Conservation (phyloP, 805 yeast species). For the Wickerhamiella brachini region DNA sequence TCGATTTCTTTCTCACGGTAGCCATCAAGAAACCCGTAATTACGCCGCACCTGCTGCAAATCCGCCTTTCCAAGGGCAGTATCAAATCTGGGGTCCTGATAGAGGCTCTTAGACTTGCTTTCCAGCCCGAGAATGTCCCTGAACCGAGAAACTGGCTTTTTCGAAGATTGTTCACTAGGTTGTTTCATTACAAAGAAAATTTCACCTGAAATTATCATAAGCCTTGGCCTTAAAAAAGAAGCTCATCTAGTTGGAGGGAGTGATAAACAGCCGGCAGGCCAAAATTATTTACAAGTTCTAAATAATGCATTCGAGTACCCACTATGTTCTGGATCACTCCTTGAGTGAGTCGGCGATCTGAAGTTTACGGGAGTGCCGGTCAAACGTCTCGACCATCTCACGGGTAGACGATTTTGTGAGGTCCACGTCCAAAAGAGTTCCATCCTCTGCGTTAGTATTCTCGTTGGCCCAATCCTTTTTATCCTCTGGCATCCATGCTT, state of each 20-base stretch:
- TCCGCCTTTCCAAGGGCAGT: constrained; percentile 80
- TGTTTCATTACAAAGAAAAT: constrained; percentile 52
- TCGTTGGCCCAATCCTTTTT: too few relatives aligned
- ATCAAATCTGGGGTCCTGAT: constrained; percentile 81
- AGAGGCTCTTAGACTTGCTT: constrained; percentile 30
- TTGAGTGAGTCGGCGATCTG: constrained; percentile 43
- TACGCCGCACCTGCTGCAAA: constrained; percentile 46
- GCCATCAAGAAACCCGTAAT: constrained; percentile 76
- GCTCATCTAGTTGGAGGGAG: too few relatives aligned
- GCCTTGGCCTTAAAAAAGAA: too few relatives aligned
- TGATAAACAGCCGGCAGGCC: too few relatives aligned
- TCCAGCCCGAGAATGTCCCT: constrained; percentile 46
- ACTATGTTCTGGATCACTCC: constrained; percentile 13
- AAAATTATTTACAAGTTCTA: background rate
- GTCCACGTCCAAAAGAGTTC: constrained; percentile 51
- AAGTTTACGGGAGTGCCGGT: constrained; percentile 69
- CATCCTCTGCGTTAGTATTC: constrained; percentile 39
- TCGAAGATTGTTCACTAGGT: constrained; percentile 68
- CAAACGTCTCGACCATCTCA: constrained; percentile 56
- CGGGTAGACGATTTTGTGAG: constrained; percentile 42
- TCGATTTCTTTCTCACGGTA: constrained; percentile 64
- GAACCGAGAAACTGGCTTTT: constrained; percentile 51
- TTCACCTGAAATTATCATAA: too few relatives aligned
- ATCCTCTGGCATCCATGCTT: too few relatives aligned
- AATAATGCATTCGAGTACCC: background rate